Evolutionary conservation across 2,329 filamentous ascomycete genomes (phyloP).

Genomic region (Botrytis fabae): DNA sequence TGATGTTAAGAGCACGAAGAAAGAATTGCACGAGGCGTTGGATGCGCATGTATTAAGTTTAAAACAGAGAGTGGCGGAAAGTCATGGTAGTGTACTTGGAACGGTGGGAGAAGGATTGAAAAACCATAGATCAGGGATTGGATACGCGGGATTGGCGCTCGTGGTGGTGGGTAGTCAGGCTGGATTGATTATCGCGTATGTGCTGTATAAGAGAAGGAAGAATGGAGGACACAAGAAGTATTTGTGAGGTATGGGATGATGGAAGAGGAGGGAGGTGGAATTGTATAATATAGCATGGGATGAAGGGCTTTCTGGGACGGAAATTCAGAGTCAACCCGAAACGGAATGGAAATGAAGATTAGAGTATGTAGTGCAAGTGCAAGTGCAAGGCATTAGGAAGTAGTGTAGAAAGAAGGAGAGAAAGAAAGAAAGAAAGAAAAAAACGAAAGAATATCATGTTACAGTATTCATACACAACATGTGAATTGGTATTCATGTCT

Average conservation of each 20-base stretch:
- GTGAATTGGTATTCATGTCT: not conserved
- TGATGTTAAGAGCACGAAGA: conserved; percentile 59
- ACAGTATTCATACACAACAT: not conserved
- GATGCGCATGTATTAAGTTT: conserved; percentile 33
- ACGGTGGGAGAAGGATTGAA: conserved; percentile 25
- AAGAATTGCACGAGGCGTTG: conserved; percentile 44
- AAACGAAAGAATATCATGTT: not conserved
- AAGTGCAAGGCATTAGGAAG: not conserved
- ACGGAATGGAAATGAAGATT: not conserved
- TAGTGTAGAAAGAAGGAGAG: not conserved
- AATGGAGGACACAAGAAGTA: conserved; percentile 39
- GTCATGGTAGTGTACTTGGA: conserved; percentile 30
- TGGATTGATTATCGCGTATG: conserved; percentile 33
- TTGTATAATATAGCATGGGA: not conserved
- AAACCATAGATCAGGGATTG: conserved; percentile 11
- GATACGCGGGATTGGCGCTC: conserved; percentile 25
- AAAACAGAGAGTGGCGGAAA: conserved; percentile 32
- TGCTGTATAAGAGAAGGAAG: conserved; percentile 40
- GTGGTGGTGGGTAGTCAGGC: conserved; percentile 37
- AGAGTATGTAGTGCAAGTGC: not conserved
- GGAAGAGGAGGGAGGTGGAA: not conserved
- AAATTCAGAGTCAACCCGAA: not conserved
- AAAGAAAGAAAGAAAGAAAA: too few relatives aligned
- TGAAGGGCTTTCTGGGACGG: not conserved
- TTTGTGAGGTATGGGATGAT: conserved; percentile 28